phyloP scores from a whole-genome alignment of 192 early-diverging fungal species.

The Diversispora eburnea region DNA sequence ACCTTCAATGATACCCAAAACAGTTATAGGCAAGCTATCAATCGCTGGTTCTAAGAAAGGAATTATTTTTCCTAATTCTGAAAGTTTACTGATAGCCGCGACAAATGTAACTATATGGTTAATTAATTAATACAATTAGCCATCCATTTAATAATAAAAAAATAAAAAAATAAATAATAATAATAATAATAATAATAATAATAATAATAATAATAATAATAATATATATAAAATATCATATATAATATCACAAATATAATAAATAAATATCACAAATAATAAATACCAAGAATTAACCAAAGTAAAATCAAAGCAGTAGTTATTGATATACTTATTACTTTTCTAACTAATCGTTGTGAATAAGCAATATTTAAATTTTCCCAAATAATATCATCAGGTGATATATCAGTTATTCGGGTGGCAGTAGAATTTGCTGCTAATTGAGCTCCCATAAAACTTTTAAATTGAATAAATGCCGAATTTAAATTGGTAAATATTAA shows the following conservation, averaged over 20 bases:
- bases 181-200: too few species aligned
- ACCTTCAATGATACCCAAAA: slow-evolving; percentile 52
- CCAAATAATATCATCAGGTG: slow-evolving; percentile 80
- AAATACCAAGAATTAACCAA: slow-evolving; percentile 69
- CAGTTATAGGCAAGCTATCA: slow-evolving; percentile 32
- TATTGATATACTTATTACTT: slow-evolving; percentile 46
- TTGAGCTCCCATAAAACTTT: slow-evolving; percentile 69
- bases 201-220: neutral
- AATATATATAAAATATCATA: neutral
- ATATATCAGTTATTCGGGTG: slow-evolving; percentile 59
- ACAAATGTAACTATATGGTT: slow-evolving; percentile 48
- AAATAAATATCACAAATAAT: neutral
- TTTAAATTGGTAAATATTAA: slow-evolving; percentile 37
- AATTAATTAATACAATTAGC: too few species aligned
- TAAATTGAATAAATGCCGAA: slow-evolving; percentile 83
- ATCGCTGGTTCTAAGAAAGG: slow-evolving; percentile 45
- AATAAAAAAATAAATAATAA: too few species aligned
- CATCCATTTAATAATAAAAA: too few species aligned
- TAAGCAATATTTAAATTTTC: slow-evolving; percentile 60
- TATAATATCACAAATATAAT: neutral
- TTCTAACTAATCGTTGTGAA: slow-evolving; percentile 52
- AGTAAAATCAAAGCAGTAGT: slow-evolving; percentile 59
- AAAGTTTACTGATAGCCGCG: slow-evolving; percentile 48
- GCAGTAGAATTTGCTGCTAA: slow-evolving; percentile 68
- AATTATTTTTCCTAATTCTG: slow-evolving; percentile 42